Evolutionary conservation across 257 asterid species (phyloP).

Genomic region (Phtheirospermum japonicum): DNA sequence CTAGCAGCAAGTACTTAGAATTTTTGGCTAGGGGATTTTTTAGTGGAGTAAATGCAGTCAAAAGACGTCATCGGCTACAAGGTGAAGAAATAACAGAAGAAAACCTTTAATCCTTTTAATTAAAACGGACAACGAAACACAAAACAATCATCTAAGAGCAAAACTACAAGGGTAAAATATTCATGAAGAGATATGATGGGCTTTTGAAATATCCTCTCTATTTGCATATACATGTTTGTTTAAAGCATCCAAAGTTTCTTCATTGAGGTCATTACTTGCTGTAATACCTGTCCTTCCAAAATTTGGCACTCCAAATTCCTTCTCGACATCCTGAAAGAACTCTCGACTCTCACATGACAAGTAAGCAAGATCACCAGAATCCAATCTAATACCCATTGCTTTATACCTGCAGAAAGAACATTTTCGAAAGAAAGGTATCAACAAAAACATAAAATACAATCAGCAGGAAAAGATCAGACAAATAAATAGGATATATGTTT

Average conservation of each 20-base stretch:
- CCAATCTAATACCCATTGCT: slow-evolving; percentile 83
- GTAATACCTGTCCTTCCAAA: slow-evolving; percentile 73
- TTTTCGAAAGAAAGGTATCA: slow-evolving; percentile 12
- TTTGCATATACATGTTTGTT: slow-evolving; percentile 72
- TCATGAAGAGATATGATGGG: background rate
- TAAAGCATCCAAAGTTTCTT: slow-evolving; percentile 91
- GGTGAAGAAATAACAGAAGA: slow-evolving; percentile 11
- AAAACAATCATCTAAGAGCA: background rate
- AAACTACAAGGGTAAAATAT: background rate
- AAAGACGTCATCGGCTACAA: too few species aligned
- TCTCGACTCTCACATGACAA: slow-evolving; percentile 72
- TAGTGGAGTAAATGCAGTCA: background rate
- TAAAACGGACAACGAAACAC: background rate
- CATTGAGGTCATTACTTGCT: slow-evolving; percentile 95
- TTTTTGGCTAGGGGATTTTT: background rate
- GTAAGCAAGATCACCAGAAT: slow-evolving; percentile 97
- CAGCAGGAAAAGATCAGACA: too few species aligned
- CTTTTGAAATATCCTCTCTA: background rate
- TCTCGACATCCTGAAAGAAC: slow-evolving; percentile 60
- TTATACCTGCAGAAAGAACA: slow-evolving; percentile 58
- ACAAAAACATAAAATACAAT: too few species aligned
- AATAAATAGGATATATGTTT: too few species aligned
- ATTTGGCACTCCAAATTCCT: slow-evolving; percentile 57
- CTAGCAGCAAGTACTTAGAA: background rate
- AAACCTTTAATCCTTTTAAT: background rate